These are phyloP conservation scores for Rhynchosporium agropyri DNA, from an alignment of 2,329 filamentous ascomycete genomes.

Conservation along the genomic window DNA sequence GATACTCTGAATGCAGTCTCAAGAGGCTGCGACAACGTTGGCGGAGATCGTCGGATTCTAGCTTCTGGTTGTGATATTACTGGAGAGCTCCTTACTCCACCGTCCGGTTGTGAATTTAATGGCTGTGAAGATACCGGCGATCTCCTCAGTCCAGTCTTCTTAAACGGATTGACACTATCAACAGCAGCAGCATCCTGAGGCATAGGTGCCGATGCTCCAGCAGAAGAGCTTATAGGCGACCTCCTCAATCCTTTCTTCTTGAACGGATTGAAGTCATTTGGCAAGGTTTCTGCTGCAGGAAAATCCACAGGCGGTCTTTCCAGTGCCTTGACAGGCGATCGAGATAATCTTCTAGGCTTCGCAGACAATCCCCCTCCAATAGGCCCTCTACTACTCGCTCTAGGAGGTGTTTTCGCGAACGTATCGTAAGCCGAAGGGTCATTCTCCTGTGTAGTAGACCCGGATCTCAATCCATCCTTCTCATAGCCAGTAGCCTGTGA, in stretches of 20 bases:
- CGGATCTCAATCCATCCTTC: slow-evolving; percentile 23
- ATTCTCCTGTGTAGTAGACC: slow-evolving; percentile 28
- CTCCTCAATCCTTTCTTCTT: slow-evolving; percentile 38
- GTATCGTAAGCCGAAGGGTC: slow-evolving; percentile 14
- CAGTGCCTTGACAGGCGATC: slow-evolving; percentile 34
- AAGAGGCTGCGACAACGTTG: slow-evolving; percentile 7
- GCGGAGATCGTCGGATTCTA: background rate
- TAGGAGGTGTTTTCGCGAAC: slow-evolving; percentile 17
- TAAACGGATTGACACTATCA: slow-evolving; percentile 28
- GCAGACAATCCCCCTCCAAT: slow-evolving; percentile 32
- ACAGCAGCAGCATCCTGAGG: background rate
- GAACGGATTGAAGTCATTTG: slow-evolving; percentile 37
- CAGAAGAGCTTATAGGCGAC: slow-evolving; percentile 29
- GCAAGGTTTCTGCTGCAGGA: slow-evolving; percentile 9
- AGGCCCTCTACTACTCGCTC: slow-evolving; percentile 26
- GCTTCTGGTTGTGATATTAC: slow-evolving; percentile 1
- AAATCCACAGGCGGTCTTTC: slow-evolving; percentile 22
- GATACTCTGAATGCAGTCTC: slow-evolving; percentile 11
- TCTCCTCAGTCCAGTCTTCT: slow-evolving; percentile 29
- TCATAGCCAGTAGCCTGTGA: slow-evolving; percentile 17
- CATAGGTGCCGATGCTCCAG: background rate
- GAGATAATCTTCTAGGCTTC: slow-evolving; percentile 39
- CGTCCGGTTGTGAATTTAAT: slow-evolving; percentile 28
- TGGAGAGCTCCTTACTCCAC: slow-evolving; percentile 27
- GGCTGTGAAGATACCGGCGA: slow-evolving; percentile 20